Evolutionary conservation across 768 basidiomycete genomes (phyloP), one percentile per base, ranked within the genome.

Genomic region (Termitomyces sp.): DNA sequence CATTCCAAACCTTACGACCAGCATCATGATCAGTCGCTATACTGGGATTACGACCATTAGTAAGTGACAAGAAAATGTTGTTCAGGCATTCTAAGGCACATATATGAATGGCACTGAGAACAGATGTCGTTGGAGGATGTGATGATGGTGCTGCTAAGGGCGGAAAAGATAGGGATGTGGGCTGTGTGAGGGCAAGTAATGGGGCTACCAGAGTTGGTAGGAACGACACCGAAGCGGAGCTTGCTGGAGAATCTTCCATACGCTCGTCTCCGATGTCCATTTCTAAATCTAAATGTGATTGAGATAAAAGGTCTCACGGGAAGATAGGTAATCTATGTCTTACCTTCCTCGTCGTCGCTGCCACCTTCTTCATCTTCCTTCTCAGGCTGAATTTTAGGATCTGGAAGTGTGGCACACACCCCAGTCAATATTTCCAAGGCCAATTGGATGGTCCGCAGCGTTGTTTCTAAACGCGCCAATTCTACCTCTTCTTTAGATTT

Each of bases 91-190:
- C 94, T 32, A 96, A 79, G 11, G 94, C 91, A 64, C 88, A 82
- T 59, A 93, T 79, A 69, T 97, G 95, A 55, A 96, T 86, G 7
- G 90, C 85, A 63, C 90, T 84, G 49, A 98, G 83, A 11, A 81
- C 90, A 28, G 94, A 92, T 0, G 95, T 96, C 13, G 89, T 94
- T 2, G 95, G 95, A 44, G 94, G 92, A 69, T 96, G 92, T 22
- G 82, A 78, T 0, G 93, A 94, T 12, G 84, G 84, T 5, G 81
- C 74, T 24, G 84, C 80, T 18, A 82, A 78, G 0, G 92, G 91
- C 16, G 90, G 84, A 76, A 95, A 96, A 4, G 95, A 96, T 16
- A 96, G 82, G 0, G 81, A 69, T 0, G 91, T 94, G 0, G 93
- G 92, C 35, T 85, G 85, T 46, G 89, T 80, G 33, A 96, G 82